Evolutionary conservation across 352 stramenopile species (phyloP), one percentile per base, ranked within the genome.

Genomic region (Aphanomyces stellatus): DNA sequence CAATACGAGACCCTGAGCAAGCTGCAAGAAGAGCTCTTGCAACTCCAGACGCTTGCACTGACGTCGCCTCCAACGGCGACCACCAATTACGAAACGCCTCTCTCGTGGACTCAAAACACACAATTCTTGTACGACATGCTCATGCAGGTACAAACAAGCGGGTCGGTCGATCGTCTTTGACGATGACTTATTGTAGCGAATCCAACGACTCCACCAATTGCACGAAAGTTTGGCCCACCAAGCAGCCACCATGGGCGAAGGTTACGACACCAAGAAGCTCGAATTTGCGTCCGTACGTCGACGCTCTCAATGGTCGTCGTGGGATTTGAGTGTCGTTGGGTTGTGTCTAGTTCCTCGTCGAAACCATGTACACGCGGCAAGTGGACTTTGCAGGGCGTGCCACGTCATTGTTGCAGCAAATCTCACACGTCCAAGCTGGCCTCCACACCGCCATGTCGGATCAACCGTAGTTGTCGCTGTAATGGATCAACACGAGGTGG

Each of bases 161-260:
- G 17, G 19, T 67, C 41, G 34, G 35, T 49, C 37, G 56, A 61
- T 10, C 8, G 22, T 61, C 53, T 0, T 17, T 19, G 64, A 11
- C 41, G 1, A 71, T 1, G 25, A 30, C 17, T 43, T 33, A 2
- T 49, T 33, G 2, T 53, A 91, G 84, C 79, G 81, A 10, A 53
- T 88, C 43, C 76, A 71, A 1, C 72, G 82, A 27, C 56, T 87
- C 8, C 79, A 87, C 22, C 82, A 92, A 55, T 72, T 92, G 13
- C 72, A 90, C 46, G 65, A 76, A 1, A 82, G 79, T 1, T 62
- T 90, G 46, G 78, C 82, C 0, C 83, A 84, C 51, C 75, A 91
- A 27, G 76, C 82, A 5, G 77, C 81, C 0, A 73, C 67, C 2
- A 30, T 51, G 15, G 34, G 30, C 8, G 40, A 60, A 27, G 34